Conservation (phyloP, 2,329 filamentous ascomycete species). For the Thyridium curvatum region DNA sequence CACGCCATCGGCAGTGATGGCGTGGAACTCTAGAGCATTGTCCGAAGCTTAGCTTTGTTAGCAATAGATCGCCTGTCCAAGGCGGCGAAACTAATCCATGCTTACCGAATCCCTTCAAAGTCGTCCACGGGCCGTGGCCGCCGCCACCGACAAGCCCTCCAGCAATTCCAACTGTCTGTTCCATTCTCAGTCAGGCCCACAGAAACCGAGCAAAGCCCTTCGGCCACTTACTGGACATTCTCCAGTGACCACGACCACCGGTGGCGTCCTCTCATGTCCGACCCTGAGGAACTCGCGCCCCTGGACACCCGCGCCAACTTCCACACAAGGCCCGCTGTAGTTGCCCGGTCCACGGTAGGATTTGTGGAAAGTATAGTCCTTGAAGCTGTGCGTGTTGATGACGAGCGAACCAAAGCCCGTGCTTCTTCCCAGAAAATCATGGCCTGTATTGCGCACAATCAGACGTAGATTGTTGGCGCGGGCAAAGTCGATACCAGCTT, state of each 20-base stretch:
- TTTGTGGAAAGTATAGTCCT: conserved; percentile 35
- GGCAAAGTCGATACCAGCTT: conserved; percentile 32
- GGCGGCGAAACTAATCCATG: no score
- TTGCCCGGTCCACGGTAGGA: conserved; percentile 19
- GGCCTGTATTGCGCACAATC: conserved; percentile 48
- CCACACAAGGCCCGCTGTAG: conserved; percentile 43
- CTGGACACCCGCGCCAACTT: conserved; percentile 45
- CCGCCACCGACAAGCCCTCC: conserved; percentile 58
- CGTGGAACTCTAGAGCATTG: conserved; percentile 39
- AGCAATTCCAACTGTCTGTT: conserved; percentile 48
- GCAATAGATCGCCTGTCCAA: no score
- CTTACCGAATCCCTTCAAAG: conserved; percentile 30
- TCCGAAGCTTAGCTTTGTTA: conserved; percentile 39
- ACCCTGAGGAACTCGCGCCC: conserved; percentile 34
- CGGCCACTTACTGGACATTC: conserved; percentile 37
- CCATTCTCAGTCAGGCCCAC: conserved; percentile 1
- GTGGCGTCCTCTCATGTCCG: conserved; percentile 28
- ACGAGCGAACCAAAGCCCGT: conserved; percentile 54
- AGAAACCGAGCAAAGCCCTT: neutral
- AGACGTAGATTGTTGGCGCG: conserved; percentile 41
- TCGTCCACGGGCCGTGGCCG: conserved; percentile 43
- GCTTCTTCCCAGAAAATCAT: conserved; percentile 49
- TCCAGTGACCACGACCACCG: conserved; percentile 41
- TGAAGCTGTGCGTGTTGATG: conserved; percentile 51
- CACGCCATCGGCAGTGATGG: conserved; percentile 38